Base-by-base conservation (phyloP, 169 alveolate species). In the Eimeria maxima region DNA sequence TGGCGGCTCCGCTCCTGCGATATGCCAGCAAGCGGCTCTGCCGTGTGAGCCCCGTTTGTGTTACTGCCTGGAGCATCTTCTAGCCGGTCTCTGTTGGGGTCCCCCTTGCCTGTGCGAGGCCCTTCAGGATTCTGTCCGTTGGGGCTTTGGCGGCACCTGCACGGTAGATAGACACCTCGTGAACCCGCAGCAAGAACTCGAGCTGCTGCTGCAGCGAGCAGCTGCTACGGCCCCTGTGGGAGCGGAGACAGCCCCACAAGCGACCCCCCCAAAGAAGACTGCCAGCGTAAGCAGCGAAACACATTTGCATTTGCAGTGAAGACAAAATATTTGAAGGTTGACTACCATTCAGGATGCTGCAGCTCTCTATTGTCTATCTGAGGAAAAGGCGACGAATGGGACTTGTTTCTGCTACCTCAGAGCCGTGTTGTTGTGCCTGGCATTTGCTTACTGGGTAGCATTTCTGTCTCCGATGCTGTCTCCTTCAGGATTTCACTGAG, bases 151-250 rank as follows among this genome's bases (percentile, higher is more conserved):
- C 67, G 44, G 63, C 11, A 24, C 53, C 94, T 24, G 78, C 81
- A 42, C 65, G 27, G 83, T 20, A 16, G 94, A 87, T 33, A 45
- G 67, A 29, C 67, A 60, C 83, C 94, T 87, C 27, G 94, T 87
- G 63, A 87, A 87, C 63, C 94, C 94, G 83, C 94, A 87, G 65
- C 94, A 87, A 11, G 94, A 87, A 44, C 94, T 87, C 33, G 94
- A 87, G 94, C 83, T 87, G 27, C 63, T 87, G 94, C 83, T 87
- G 81, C 94, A 87, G 94, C 83, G 81, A 5, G 94, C 94, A 42
- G 83, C 94, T 24, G 60, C 50, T 13, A 74, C 83, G 57, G 57
- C 81, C 47, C 42, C 88, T 24, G 57, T 27, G 29, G 45, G 27
- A 45, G 88, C 47, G 29, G 88, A 78, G n/a, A 50, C 47, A 18